phyloP scores from a whole-genome alignment of 2,329 filamentous ascomycete genomes.

The Ascochyta pisi region DNA sequence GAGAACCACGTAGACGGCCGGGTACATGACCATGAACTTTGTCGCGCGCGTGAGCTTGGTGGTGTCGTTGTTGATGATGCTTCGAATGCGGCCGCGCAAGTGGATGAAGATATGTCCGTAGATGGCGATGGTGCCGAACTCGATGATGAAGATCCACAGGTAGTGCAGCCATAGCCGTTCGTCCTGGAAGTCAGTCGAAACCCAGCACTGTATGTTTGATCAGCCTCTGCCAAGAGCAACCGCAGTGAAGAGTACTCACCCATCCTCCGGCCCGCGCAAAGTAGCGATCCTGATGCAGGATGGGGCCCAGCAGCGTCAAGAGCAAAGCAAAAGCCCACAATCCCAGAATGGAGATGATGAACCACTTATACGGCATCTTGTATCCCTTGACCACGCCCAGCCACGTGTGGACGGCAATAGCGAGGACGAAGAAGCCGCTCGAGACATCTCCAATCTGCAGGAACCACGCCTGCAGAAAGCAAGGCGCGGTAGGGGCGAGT shows the following conservation, averaged over 20 bases:
- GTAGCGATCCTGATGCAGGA: slow-evolving; percentile 50
- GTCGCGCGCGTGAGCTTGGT: slow-evolving; percentile 50
- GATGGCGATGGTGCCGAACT: slow-evolving; percentile 59
- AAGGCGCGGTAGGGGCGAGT: slow-evolving; percentile 52
- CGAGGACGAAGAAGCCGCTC: slow-evolving; percentile 61
- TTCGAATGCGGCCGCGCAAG: slow-evolving; percentile 54
- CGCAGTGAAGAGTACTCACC: slow-evolving; percentile 44
- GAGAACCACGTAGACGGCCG: slow-evolving; percentile 70
- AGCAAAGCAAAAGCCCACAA: slow-evolving; percentile 57
- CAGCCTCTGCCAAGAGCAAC: neutral
- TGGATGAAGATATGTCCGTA: slow-evolving; percentile 59
- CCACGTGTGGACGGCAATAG: slow-evolving; percentile 63
- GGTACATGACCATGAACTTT: slow-evolving; percentile 68
- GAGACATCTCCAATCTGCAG: slow-evolving; percentile 61
- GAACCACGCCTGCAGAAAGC: slow-evolving; percentile 60
- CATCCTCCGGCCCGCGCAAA: slow-evolving; percentile 60
- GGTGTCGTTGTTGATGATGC: slow-evolving; percentile 45
- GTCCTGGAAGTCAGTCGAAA: slow-evolving; percentile 51
- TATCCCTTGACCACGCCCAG: slow-evolving; percentile 57
- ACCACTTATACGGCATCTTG: slow-evolving; percentile 55
- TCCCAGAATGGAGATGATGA: slow-evolving; percentile 52
- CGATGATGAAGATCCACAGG: slow-evolving; percentile 61
- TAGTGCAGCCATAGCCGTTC: slow-evolving; percentile 61
- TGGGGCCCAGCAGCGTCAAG: slow-evolving; percentile 57
- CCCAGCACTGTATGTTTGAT: slow-evolving; percentile 55